These are phyloP conservation scores for Camellia lanceoleosa DNA, from an alignment of 148 eudicot genomes.

Conservation along the genomic window DNA sequence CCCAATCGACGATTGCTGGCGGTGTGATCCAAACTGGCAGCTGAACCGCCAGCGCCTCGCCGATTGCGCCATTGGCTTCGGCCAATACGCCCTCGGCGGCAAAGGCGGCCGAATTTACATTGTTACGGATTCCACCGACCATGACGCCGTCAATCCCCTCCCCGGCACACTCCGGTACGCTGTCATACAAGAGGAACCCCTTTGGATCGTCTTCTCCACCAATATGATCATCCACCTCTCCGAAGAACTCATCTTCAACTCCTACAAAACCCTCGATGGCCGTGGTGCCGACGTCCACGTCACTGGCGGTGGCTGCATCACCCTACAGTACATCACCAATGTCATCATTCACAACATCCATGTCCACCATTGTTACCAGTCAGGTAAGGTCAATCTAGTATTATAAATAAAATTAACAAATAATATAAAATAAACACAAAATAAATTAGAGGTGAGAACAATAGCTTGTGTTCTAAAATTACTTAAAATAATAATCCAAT, in stretches of 20 bases:
- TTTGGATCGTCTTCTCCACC: conserved; percentile 79
- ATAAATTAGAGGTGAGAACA: no score
- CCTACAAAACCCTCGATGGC: conserved; percentile 80
- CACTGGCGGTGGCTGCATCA: conserved; percentile 87
- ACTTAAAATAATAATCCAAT: no score
- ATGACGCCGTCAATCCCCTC: conserved; percentile 62
- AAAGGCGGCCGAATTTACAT: conserved; percentile 78
- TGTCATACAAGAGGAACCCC: conserved; percentile 74
- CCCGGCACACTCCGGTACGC: conserved; percentile 89
- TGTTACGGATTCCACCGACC: conserved; percentile 73
- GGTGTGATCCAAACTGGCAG: conserved; percentile 78
- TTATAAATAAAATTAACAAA: no score
- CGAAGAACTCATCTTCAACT: conserved; percentile 80
- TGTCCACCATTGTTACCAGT: conserved; percentile 69
- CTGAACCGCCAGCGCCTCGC: conserved; percentile 79
- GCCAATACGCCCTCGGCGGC: conserved; percentile 81
- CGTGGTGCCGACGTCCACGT: conserved; percentile 78
- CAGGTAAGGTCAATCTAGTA: conserved; percentile 34
- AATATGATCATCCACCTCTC: conserved; percentile 72
- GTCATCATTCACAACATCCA: conserved; percentile 80
- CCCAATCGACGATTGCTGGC: conserved; percentile 92
- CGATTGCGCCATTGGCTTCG: conserved; percentile 84
- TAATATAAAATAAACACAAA: no score
- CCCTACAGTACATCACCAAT: conserved; percentile 68
- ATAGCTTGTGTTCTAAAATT: no score